These are phyloP conservation scores for Phytopythium chamaehyphon DNA, from an alignment of 352 stramenopile species.

Conservation along the genomic window DNA sequence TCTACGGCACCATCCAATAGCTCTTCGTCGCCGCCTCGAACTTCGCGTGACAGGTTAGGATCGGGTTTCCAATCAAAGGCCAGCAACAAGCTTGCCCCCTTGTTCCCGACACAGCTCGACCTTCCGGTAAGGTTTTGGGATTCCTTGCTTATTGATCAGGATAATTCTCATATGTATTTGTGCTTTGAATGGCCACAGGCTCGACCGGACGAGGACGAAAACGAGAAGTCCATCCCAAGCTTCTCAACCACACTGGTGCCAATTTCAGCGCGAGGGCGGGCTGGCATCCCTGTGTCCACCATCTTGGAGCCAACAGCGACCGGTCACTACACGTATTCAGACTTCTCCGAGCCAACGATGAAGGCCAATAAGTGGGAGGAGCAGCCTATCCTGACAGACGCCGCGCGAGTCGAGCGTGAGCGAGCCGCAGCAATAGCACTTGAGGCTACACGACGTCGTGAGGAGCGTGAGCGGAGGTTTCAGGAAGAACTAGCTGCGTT, in stretches of 20 bases:
- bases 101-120: conserved; percentile 5
- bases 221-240: conserved; percentile 5
- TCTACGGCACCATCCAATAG: neutral
- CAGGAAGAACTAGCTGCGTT: conserved; percentile 57
- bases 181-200: neutral
- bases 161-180: too few relatives aligned
- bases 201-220: conserved; percentile 3
- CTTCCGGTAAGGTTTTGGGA: neutral
- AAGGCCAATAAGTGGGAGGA: conserved; percentile 34
- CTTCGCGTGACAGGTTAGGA: neutral
- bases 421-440: conserved; percentile 17
- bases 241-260: neutral
- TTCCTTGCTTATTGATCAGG: too few relatives aligned
- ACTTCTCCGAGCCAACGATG: conserved; percentile 14
- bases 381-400: conserved; percentile 44
- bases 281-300: neutral
- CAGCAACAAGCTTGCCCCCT: conserved; percentile 2
- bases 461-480: conserved; percentile 46
- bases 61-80: neutral
- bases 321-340: conserved; percentile 13
- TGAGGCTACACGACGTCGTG: conserved; percentile 21
- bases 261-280: neutral
- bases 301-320: conserved; percentile 2
- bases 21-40: neutral
- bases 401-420: conserved; percentile 24